Evolutionary conservation across 768 basidiomycete genomes (phyloP), one percentile per base, ranked within the genome.

Genomic region (Naematelia encephala): DNA sequence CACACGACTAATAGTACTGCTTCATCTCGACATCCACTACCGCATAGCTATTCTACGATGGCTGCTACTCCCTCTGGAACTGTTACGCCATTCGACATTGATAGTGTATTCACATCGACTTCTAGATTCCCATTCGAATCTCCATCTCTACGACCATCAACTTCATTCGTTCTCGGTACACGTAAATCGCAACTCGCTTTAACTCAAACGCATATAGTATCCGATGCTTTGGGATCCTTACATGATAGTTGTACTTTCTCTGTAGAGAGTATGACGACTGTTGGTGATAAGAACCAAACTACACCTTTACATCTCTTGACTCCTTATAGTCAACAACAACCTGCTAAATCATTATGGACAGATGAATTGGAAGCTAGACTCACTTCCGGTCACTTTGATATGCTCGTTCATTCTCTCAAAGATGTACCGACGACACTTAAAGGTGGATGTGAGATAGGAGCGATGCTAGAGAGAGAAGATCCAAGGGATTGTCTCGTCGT

Each of bases 351-450:
- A 0, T 78, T 97, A 26, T 99, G 96, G 96, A 99, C 96, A 34
- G 89, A 91, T 68, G 94, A 97, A 68, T 85, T 99, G 54, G 96
- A 99, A 74, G 87, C 89, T 19, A 86, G 85, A 45, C 80, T 99
- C 60, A 81, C 84, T 55, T 82, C 86, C 45, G 79, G 82, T 27
- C 79, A 82, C 12, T 87, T 93, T 50, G 96, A 99, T 75, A 85
- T 97, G 82, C 84, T 99, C 68, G 86, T 98, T 19, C 94, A 99
- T 78, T 86, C 84, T 30, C 80, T 90, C 67, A 99, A 99, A 77
- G 96, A 98, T 75, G 85, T 97, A 28, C 94, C 94, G 2, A 98
- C 94, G 1, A 81, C 81, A 4, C 80, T 99, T 27, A 90, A 91
- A 0, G 84, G 84, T 0, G 90, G 90, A 2, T 97, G 90, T 77